Evolutionary conservation across 2,329 filamentous ascomycete species (phyloP).

Genomic region (Talaromyces albobiverticillius): DNA sequence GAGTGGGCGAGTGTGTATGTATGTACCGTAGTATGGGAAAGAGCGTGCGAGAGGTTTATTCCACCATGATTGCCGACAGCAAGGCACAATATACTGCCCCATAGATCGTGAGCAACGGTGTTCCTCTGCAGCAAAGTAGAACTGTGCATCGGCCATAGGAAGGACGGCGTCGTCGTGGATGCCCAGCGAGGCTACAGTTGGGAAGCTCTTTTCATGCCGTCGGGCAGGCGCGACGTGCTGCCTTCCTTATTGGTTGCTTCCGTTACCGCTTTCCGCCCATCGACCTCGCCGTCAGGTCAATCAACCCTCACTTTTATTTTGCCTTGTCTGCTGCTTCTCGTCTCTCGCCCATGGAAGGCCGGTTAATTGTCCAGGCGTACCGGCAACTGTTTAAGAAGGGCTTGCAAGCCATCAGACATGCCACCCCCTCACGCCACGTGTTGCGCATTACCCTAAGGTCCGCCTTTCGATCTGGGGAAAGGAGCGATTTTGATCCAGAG

Average conservation of each 20-base stretch:
- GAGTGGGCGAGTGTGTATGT: not conserved
- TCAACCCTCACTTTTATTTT: not conserved
- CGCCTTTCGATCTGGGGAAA: constrained; percentile 38
- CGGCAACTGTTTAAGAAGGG: constrained; percentile 55
- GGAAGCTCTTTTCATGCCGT: constrained; percentile 13
- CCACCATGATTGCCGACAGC: not conserved
- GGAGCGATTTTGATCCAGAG: constrained; percentile 35
- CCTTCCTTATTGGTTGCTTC: constrained; percentile 5
- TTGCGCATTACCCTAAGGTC: constrained; percentile 45
- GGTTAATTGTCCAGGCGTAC: constrained; percentile 51
- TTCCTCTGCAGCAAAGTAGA: constrained; percentile 12
- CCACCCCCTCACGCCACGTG: constrained; percentile 55
- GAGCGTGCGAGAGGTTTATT: not conserved
- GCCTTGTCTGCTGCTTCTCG: not conserved
- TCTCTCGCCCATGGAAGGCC: constrained; percentile 17
- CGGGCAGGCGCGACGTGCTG: constrained; percentile 25
- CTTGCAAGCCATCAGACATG: constrained; percentile 56
- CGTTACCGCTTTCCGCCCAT: constrained; percentile 7
- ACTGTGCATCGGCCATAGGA: not conserved
- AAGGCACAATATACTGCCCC: not conserved
- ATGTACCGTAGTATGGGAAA: not conserved
- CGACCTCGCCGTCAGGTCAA: not conserved
- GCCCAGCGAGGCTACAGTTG: constrained; percentile 9
- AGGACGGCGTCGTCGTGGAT: constrained; percentile 9
- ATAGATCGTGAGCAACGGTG: not conserved